Evolutionary conservation across 805 yeast species (phyloP).

Genomic region (Candida ovalis): DNA sequence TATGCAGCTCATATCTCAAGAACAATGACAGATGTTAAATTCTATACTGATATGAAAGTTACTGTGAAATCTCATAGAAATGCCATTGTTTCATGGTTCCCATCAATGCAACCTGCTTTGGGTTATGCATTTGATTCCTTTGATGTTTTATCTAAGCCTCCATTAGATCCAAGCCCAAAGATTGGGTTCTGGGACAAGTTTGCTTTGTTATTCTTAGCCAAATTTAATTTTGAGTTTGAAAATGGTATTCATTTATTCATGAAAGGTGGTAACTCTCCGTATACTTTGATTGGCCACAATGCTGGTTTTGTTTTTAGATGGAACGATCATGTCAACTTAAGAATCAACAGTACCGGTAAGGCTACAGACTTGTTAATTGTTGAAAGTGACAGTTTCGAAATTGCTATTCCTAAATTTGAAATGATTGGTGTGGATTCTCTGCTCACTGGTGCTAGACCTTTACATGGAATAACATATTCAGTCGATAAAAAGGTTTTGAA

Average conservation of each 20-base stretch:
- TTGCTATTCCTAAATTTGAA: conserved; percentile 52
- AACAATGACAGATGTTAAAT: conserved; percentile 61
- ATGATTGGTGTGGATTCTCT: conserved; percentile 26
- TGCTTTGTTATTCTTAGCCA: conserved; percentile 52
- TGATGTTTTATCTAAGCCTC: conserved; percentile 67
- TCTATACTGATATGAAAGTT: conserved; percentile 47
- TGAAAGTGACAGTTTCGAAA: conserved; percentile 51
- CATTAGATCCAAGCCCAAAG: conserved; percentile 58
- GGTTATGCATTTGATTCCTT: conserved; percentile 60
- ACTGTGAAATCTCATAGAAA: conserved; percentile 42
- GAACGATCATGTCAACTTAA: conserved; percentile 49
- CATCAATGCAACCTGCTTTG: conserved; percentile 57
- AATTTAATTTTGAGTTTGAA: conserved; percentile 41
- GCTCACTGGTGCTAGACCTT: conserved; percentile 6
- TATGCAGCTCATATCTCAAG: conserved; percentile 57
- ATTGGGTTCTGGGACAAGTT: conserved; percentile 74
- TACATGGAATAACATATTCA: conserved; percentile 34
- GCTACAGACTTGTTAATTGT: conserved; percentile 49
- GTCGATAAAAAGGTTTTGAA: conserved; percentile 52
- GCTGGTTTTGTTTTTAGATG: conserved; percentile 66
- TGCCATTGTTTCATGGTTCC: conserved; percentile 60
- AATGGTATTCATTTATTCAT: conserved; percentile 59
- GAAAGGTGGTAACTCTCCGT: conserved; percentile 58
- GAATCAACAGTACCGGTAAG: conserved; percentile 47
- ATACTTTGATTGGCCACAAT: conserved; percentile 50